phyloP scores from a whole-genome alignment of 2,329 filamentous ascomycete species.

The Colletotrichum horii region DNA sequence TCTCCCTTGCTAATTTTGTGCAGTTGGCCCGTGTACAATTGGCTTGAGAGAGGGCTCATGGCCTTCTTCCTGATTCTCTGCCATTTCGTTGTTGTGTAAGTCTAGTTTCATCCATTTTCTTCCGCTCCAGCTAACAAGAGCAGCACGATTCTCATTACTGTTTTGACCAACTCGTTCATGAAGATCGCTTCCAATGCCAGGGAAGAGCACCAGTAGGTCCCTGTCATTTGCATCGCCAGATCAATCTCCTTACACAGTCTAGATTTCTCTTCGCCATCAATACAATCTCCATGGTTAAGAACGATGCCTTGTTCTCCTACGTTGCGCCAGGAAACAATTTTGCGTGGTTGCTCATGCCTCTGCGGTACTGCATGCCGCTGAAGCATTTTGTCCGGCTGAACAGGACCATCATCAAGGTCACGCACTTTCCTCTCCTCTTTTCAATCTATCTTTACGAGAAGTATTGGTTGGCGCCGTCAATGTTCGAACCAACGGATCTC shows the following conservation, averaged over 20 bases:
- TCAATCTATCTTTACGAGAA: constrained; percentile 88
- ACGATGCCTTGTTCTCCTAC: constrained; percentile 95
- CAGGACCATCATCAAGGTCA: constrained; percentile 87
- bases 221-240: constrained; percentile 9
- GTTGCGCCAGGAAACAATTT: constrained; percentile 90
- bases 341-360: constrained; percentile 85
- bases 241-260: constrained; percentile 27
- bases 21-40: constrained; percentile 76
- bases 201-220: constrained; percentile 77
- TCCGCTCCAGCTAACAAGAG: not conserved
- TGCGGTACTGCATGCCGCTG: constrained; percentile 82
- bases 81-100: constrained; percentile 87
- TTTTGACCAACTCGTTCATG: constrained; percentile 97
- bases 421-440: constrained; percentile 87
- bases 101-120: constrained; percentile 8
- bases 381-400: constrained; percentile 85
- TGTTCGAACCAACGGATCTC: constrained; percentile 85
- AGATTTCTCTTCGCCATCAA: constrained; percentile 93
- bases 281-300: constrained; percentile 97
- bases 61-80: constrained; percentile 89
- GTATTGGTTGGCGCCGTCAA: constrained; percentile 73
- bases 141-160: constrained; percentile 88
- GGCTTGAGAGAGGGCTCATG: constrained; percentile 77
- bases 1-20: not conserved
- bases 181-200: constrained; percentile 91